Evolutionary conservation across 2,329 filamentous ascomycete species (phyloP).

Genomic region (Venturiaceae sp.): DNA sequence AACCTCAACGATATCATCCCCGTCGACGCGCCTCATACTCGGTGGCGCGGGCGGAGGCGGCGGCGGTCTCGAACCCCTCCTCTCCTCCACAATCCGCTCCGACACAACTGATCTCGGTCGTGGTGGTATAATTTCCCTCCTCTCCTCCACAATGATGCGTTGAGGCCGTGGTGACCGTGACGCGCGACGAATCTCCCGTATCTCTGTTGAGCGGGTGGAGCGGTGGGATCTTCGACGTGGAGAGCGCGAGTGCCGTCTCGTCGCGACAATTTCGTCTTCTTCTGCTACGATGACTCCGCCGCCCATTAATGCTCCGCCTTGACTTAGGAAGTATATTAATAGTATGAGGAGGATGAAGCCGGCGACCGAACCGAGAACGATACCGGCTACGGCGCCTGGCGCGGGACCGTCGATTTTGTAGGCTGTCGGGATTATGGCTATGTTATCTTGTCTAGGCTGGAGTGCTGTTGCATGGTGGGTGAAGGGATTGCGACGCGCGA

Average conservation of each 20-base stretch:
- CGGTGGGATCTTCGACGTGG: constrained; percentile 11
- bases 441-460: background rate
- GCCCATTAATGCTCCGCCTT: background rate
- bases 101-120: constrained; percentile 18
- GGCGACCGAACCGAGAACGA: constrained; percentile 44
- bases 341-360: constrained; percentile 44
- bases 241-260: constrained; percentile 15
- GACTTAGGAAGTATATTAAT: constrained; percentile 20
- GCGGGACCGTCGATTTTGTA: constrained; percentile 31
- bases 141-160: constrained; percentile 34
- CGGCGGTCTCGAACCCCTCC: constrained; percentile 19
- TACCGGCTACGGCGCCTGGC: constrained; percentile 50
- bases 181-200: constrained; percentile 17
- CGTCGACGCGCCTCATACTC: constrained; percentile 17
- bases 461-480: background rate
- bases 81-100: constrained; percentile 12
- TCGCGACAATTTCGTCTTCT: constrained; percentile 53
- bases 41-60: background rate
- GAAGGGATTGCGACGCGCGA: background rate
- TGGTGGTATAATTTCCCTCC: constrained; percentile 15
- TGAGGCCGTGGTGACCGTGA: constrained; percentile 23
- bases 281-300: constrained; percentile 27
- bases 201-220: background rate
- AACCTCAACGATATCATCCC: constrained; percentile 48
- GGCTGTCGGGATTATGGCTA: background rate